These are phyloP conservation scores for Sporopachydermia lactativora DNA, from an alignment of 805 yeast genomes.

Conservation along the genomic window DNA sequence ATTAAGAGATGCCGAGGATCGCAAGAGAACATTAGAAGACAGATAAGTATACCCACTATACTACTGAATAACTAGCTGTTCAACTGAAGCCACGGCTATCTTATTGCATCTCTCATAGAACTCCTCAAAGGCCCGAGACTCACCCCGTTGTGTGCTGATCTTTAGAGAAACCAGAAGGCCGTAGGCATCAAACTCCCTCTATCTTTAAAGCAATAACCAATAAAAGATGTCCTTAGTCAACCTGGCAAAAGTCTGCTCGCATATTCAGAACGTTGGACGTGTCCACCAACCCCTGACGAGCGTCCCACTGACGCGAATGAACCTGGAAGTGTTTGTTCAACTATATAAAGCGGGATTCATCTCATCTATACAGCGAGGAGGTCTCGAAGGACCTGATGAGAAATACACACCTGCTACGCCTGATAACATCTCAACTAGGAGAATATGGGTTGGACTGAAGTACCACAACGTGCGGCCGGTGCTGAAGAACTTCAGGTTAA, in stretches of 20 bases:
- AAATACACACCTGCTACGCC: constrained; percentile 51
- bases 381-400: constrained; percentile 68
- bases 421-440: constrained; percentile 72
- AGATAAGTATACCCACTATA: too few relatives aligned
- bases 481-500: constrained; percentile 50
- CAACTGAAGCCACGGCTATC: too few relatives aligned
- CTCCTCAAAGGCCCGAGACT: too few relatives aligned
- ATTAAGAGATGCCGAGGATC: too few relatives aligned
- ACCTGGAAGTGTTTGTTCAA: constrained; percentile 70
- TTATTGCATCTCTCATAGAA: too few relatives aligned
- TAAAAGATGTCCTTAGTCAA: constrained; percentile 70
- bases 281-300: constrained; percentile 63
- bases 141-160: too few relatives aligned
- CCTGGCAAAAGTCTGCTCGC: constrained; percentile 76
- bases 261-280: constrained; percentile 74
- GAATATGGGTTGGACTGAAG: constrained; percentile 86
- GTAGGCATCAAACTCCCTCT: too few relatives aligned
- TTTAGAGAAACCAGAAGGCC: too few relatives aligned
- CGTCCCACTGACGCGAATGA: constrained; percentile 71
- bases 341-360: constrained; percentile 86
- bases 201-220: too few relatives aligned
- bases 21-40: too few relatives aligned
- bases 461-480: constrained; percentile 75
- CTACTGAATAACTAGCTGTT: too few relatives aligned
- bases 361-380: constrained; percentile 74